phyloP scores from a whole-genome alignment of 2,329 filamentous ascomycete genomes.

The Endoconidiophora polonica region DNA sequence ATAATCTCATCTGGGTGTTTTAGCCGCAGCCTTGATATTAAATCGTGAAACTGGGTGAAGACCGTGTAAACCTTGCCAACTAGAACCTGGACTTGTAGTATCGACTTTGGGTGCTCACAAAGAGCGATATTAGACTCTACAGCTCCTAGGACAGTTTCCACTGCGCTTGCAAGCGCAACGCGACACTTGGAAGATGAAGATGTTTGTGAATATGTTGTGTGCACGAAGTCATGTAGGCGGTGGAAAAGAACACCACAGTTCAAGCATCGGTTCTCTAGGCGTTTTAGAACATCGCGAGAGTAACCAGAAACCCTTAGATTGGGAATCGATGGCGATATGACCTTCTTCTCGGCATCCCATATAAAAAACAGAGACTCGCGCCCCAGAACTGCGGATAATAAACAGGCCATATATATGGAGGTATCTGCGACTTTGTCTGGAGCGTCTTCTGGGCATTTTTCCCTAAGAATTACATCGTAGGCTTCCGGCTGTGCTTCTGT shows the following conservation, averaged over 20 bases:
- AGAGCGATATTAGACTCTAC: constrained; percentile 34
- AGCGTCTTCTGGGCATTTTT: constrained; percentile 23
- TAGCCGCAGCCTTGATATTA: constrained; percentile 31
- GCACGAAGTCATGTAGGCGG: constrained; percentile 30
- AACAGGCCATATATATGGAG: constrained; percentile 34
- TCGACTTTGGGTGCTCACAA: constrained; percentile 26
- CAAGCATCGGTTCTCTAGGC: constrained; percentile 30
- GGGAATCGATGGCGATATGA: constrained; percentile 33
- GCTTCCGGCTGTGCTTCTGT: constrained; percentile 49
- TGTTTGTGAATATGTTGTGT: constrained; percentile 27
- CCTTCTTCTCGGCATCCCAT: constrained; percentile 35
- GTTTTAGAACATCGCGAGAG: constrained; percentile 31
- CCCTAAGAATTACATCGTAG: constrained; percentile 46
- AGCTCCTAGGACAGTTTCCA: constrained; percentile 30
- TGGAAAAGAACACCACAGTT: constrained; percentile 31
- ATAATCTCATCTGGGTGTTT: constrained; percentile 40
- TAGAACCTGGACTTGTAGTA: constrained; percentile 36
- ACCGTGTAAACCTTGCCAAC: constrained; percentile 31
- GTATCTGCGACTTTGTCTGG: constrained; percentile 26
- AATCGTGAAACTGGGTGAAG: constrained; percentile 32
- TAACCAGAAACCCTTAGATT: constrained; percentile 39
- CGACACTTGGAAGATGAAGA: constrained; percentile 27
- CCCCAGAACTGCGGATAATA: constrained; percentile 52
- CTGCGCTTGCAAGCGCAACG: constrained; percentile 35
- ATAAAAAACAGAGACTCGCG: constrained; percentile 55